phyloP scores from a whole-genome alignment of 805 yeast genomes.

The Yarrowia deformans region DNA sequence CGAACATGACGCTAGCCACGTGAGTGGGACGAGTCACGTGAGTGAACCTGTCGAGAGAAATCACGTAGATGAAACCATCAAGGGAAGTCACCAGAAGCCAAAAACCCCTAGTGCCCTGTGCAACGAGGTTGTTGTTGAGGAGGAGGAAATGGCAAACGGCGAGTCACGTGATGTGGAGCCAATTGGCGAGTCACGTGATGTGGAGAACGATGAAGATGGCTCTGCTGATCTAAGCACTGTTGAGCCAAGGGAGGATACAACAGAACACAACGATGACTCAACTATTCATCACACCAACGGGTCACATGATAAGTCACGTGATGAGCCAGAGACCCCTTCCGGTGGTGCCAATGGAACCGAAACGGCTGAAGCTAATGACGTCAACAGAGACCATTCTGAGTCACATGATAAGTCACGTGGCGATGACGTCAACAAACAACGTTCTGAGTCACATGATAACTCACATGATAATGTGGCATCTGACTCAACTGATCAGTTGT shows the following conservation, averaged over 20 bases:
- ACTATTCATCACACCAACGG: neutral
- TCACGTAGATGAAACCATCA: no score
- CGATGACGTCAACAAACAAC: neutral
- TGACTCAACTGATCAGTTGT: no score
- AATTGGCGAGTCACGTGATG: constrained; percentile 39
- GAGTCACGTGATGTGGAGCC: constrained; percentile 40
- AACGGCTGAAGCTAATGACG: neutral
- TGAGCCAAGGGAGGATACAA: neutral
- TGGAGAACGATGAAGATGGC: neutral
- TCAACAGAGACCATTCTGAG: no score
- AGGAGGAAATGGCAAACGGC: neutral
- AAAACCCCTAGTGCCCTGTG: neutral
- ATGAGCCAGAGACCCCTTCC: neutral
- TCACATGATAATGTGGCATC: neutral
- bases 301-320: constrained; percentile 3
- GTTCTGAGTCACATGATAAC: neutral
- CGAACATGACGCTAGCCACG: constrained; percentile 43
- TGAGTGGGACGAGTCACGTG: neutral
- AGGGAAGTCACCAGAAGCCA: neutral
- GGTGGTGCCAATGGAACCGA: neutral
- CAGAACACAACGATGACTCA: neutral
- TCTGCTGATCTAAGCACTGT: neutral
- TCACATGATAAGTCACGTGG: constrained; percentile 6
- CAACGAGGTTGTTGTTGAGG: neutral
- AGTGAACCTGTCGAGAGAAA: neutral